Base-by-base conservation (phyloP, 169 alveolate species). In the Cryptosporidium ubiquitum region DNA sequence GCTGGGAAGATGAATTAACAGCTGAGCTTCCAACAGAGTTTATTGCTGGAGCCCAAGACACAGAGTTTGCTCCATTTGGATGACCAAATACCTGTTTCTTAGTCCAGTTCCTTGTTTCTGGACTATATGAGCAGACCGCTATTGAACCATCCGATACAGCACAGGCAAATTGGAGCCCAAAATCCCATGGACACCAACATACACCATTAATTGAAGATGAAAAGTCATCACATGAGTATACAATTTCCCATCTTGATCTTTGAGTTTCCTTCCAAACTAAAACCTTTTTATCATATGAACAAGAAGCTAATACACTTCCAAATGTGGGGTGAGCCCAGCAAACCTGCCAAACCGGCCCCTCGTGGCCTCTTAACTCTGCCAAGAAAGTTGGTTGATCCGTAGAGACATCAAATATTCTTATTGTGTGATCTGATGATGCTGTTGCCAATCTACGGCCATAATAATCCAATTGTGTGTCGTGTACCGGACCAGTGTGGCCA, bases 271-370 rank as follows among this genome's bases (percentile, higher is more conserved):
- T 94, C 95, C 97, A 96, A 33, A 96, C 93, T 29, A 91, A 58
- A 33, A 96, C 94, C 29, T 91, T 92, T 84, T 93, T 94, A 91
- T 97, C 99, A 84, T 92, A 95, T 37, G 97, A 95, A 66, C 97
- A 94, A 12, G 97, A 92, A 10, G 97, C 98, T 47, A 97, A 70
- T 9, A 95, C 61, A 47, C 92, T 93, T 14, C 97, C 98, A 71
- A 84, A 96, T 73, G 92, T 94, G 20, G 99, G 99, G 86, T 96
- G 98, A 40, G 98, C 95, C 98, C 98, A 97, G 44, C 95, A 71
- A 29, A 95, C 93, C 92, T 95, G 92, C 97, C 97, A 95, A 47
- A 95, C 96, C 5, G 98, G 97, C 16, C 97, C 97, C 68, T 70
- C 86, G 84, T 96, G 98, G 16, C 96, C 95, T 60, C 69, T 71